Evolutionary conservation across 805 yeast species (phyloP).

Genomic region (Cyberlindnera misumaiensis): DNA sequence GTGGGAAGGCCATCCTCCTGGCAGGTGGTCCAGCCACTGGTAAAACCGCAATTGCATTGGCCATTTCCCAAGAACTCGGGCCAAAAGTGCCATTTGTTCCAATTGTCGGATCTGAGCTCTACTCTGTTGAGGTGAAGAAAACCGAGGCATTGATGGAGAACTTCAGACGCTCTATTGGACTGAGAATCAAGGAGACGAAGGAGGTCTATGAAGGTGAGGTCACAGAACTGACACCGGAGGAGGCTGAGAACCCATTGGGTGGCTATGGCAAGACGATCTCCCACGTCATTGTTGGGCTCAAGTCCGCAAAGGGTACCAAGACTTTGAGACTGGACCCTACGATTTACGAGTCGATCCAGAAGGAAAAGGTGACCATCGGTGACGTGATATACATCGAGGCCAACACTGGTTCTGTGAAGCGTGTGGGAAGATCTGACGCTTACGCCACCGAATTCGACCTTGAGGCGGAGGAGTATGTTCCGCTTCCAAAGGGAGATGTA

Average conservation of each 20-base stretch:
- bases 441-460: conserved; percentile 97
- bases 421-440: conserved; percentile 98
- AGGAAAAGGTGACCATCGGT: conserved; percentile 90
- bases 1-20: conserved; percentile 89
- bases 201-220: conserved; percentile 99
- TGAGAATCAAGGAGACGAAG: conserved; percentile 92
- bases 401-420: conserved; percentile 93
- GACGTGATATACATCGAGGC: conserved; percentile 97
- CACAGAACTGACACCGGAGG: conserved; percentile 91
- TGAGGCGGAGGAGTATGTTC: conserved; percentile 98
- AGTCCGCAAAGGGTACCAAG: conserved; percentile 88
- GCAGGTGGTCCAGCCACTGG: conserved; percentile 99
- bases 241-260: conserved; percentile 92
- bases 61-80: conserved; percentile 92
- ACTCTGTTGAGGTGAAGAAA: conserved; percentile 93
- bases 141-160: conserved; percentile 96
- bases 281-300: conserved; percentile 90
- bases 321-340: conserved; percentile 85
- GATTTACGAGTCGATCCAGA: conserved; percentile 88
- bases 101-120: conserved; percentile 89
- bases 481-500: conserved; percentile 97
- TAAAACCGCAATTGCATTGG: conserved; percentile 94
- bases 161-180: conserved; percentile 92
- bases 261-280: conserved; percentile 96
- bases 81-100: conserved; percentile 98